These are phyloP conservation scores for Auxenochlorella protothecoides DNA, from an alignment of 139 green algal genomes.

Conservation along the genomic window DNA sequence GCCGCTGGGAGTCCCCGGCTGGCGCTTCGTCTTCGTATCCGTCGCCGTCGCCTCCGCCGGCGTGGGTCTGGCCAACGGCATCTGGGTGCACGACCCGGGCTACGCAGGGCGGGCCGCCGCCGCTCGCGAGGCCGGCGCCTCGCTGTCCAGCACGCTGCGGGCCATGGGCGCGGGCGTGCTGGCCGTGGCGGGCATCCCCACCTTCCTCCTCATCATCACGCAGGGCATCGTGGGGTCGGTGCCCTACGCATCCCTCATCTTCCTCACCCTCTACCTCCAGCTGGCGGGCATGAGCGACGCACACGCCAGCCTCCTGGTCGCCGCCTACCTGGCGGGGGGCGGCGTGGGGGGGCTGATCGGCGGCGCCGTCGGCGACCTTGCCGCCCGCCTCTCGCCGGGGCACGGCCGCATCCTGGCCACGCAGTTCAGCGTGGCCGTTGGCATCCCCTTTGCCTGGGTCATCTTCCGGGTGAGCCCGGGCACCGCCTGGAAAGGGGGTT, in stretches of 20 bases:
- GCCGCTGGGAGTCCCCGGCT: conserved; percentile 44
- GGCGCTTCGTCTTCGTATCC: conserved; percentile 49
- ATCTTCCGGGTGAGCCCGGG: conserved; percentile 14
- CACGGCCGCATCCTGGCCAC: conserved; percentile 44
- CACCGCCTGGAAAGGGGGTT: too few species aligned
- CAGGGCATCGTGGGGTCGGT: conserved; percentile 31
- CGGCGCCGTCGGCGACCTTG: conserved; percentile 52
- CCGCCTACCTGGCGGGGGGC: conserved; percentile 26
- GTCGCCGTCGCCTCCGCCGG: conserved; percentile 36
- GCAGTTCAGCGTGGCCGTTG: conserved; percentile 42
- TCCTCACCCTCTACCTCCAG: conserved; percentile 33
- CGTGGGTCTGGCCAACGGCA: conserved; percentile 23
- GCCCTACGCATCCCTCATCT: conserved; percentile 27
- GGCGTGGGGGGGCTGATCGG: conserved; percentile 46
- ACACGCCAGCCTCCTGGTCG: conserved; percentile 21
- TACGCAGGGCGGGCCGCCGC: not conserved
- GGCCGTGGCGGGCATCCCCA: conserved; percentile 32
- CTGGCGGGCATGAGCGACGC: conserved; percentile 47
- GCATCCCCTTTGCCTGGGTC: conserved; percentile 24
- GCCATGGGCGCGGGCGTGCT: conserved; percentile 12
- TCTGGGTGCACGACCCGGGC: conserved; percentile 18
- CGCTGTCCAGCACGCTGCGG: not conserved
- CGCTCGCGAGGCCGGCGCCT: not conserved
- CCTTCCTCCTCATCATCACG: conserved; percentile 32
- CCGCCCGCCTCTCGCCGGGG: conserved; percentile 35